Conservation (phyloP, 2,329 filamentous ascomycete species). For the Penicillium sp. region DNA sequence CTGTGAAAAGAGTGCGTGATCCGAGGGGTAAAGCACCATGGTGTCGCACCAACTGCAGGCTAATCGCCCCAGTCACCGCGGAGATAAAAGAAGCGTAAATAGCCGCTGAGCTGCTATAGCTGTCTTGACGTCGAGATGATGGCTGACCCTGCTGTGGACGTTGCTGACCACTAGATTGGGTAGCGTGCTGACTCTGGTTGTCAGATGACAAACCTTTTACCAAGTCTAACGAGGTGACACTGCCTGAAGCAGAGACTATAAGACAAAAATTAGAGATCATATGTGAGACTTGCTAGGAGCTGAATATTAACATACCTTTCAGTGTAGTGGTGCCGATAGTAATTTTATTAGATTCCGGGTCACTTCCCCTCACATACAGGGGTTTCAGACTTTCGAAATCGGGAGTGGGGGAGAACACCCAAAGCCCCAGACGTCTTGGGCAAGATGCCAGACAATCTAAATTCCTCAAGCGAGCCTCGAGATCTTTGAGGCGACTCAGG, state of each 20-base stretch:
- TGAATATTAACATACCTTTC: constrained; percentile 30
- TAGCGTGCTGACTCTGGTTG: constrained; percentile 20
- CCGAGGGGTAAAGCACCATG: constrained; percentile 43
- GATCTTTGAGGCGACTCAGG: constrained; percentile 42
- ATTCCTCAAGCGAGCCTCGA: constrained; percentile 39
- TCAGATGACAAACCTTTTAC: constrained; percentile 40
- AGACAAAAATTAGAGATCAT: constrained; percentile 4
- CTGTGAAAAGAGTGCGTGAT: constrained; percentile 43
- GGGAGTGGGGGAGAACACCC: constrained; percentile 43
- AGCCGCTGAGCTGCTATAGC: constrained; percentile 34
- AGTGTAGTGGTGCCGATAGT: constrained; percentile 33
- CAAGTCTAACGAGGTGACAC: constrained; percentile 36
- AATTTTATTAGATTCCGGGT: constrained; percentile 32
- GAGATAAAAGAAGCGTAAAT: constrained; percentile 45
- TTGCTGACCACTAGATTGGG: constrained; percentile 24
- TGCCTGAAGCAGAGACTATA: constrained; percentile 39
- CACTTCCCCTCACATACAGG: constrained; percentile 28
- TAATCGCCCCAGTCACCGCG: constrained; percentile 40
- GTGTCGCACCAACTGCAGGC: constrained; percentile 38
- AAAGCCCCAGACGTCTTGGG: constrained; percentile 41
- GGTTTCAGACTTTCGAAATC: constrained; percentile 38
- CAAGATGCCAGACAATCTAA: constrained; percentile 42
- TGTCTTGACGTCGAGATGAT: constrained; percentile 32
- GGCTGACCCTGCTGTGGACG: constrained; percentile 25
- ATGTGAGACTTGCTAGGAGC: neutral